These are phyloP conservation scores for Sodiomyces alkalinus DNA, from an alignment of 2,329 filamentous ascomycete genomes.

Conservation along the genomic window DNA sequence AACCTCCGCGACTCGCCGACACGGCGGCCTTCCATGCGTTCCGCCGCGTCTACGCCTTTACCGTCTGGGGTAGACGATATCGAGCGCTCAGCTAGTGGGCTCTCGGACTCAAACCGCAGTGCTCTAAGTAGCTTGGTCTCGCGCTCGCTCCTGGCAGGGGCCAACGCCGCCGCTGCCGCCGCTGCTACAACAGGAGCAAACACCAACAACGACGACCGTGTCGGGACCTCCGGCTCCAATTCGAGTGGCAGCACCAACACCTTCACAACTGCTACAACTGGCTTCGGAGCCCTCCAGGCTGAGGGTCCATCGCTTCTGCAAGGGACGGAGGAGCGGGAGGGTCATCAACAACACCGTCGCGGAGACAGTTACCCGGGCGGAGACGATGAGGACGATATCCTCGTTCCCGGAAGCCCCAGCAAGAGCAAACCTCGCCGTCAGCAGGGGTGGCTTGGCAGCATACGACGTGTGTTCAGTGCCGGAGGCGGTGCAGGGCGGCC, in stretches of 20 bases:
- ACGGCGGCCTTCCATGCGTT: slow-evolving; percentile 20
- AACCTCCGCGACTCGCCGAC: slow-evolving; percentile 22
- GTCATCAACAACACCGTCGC: neutral
- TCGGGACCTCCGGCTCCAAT: slow-evolving; percentile 17
- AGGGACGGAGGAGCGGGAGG: neutral
- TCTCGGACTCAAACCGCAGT: slow-evolving; percentile 38
- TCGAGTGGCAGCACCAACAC: slow-evolving; percentile 24
- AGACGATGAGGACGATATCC: slow-evolving; percentile 17
- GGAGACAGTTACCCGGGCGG: neutral
- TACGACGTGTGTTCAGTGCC: slow-evolving; percentile 47
- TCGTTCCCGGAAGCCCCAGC: slow-evolving; percentile 36
- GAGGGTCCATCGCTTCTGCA: slow-evolving; percentile 34
- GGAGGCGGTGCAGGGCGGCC: slow-evolving; percentile 16
- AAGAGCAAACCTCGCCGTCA: slow-evolving; percentile 34
- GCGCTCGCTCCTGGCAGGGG: slow-evolving; percentile 12
- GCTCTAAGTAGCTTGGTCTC: slow-evolving; percentile 21
- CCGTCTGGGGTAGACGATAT: slow-evolving; percentile 22
- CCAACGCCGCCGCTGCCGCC: slow-evolving; percentile 7
- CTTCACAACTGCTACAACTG: slow-evolving; percentile 38
- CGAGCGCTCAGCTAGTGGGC: slow-evolving; percentile 37
- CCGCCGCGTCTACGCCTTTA: slow-evolving; percentile 9
- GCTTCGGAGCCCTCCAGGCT: slow-evolving; percentile 34
- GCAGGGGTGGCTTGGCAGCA: slow-evolving; percentile 50
- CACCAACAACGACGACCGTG: slow-evolving; percentile 3
- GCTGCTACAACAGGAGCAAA: no score